A percentile compares a stretch with the other conserved stretches of the same genome.
These are phyloP conservation scores for Gymnopus androsaceus DNA, from an alignment of 1,284 basidiomycete species.

Conservation along the genomic window DNA sequence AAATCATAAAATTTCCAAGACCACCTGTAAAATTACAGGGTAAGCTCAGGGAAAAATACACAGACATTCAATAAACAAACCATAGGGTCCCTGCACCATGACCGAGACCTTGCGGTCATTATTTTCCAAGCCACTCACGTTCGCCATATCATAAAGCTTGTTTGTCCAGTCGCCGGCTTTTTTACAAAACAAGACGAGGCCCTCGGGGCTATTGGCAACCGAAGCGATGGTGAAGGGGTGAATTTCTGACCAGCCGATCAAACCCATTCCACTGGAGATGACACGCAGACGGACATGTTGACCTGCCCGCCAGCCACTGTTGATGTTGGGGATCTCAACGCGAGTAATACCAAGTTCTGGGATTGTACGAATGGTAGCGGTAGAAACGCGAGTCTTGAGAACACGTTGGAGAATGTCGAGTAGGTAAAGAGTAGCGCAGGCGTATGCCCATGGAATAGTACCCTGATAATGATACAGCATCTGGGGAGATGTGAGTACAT, in stretches of 20 bases:
- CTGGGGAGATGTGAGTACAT: slow-evolving; percentile 30
- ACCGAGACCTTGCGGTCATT: slow-evolving; percentile 49
- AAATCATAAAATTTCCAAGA: slow-evolving; percentile 56
- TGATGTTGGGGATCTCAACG: slow-evolving; percentile 57
- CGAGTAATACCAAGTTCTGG: slow-evolving; percentile 60
- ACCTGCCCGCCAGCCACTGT: slow-evolving; percentile 78
- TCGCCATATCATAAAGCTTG: slow-evolving; percentile 56
- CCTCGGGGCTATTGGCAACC: slow-evolving; percentile 40
- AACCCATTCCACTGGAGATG: slow-evolving; percentile 55
- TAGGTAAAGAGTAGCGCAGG: slow-evolving; percentile 55
- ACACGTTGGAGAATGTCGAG: slow-evolving; percentile 67
- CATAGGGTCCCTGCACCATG: slow-evolving; percentile 77
- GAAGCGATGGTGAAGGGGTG: slow-evolving; percentile 83
- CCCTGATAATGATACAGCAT: slow-evolving; percentile 44
- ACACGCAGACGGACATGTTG: slow-evolving; percentile 80
- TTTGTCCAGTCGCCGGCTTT: slow-evolving; percentile 67
- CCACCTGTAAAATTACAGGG: slow-evolving; percentile 46
- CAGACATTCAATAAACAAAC: no score
- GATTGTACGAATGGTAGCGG: slow-evolving; percentile 54
- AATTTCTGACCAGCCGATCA: slow-evolving; percentile 59
- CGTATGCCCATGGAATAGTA: slow-evolving; percentile 52
- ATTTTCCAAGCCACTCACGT: slow-evolving; percentile 39
- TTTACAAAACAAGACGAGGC: slow-evolving; percentile 63
- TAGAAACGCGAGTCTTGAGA: slow-evolving; percentile 63
- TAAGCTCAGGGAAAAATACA: slow-evolving; percentile 3